Evolutionary conservation across 805 yeast species (phyloP).

Genomic region (Monosporozyma siamensis): DNA sequence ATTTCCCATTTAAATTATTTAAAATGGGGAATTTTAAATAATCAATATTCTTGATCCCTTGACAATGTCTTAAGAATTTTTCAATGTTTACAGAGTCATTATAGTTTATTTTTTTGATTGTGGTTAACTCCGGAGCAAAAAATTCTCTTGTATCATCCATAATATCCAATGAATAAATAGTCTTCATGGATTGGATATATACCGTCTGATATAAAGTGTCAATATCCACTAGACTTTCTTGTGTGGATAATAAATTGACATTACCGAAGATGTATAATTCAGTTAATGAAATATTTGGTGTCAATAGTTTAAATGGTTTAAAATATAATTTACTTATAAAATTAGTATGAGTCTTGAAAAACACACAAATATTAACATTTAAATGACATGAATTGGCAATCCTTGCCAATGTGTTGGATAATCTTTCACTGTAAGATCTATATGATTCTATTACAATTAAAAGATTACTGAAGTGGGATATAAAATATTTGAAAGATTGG

Average conservation of each 20-base stretch:
- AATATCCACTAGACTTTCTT: conserved; percentile 15
- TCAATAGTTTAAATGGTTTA: conserved; percentile 12
- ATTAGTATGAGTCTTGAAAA: conserved; percentile 18
- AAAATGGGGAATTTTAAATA: conserved; percentile 16
- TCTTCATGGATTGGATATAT: conserved; percentile 14
- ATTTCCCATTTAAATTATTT: background rate
- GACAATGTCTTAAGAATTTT: conserved; percentile 11
- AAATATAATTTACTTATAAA: conserved; percentile 24
- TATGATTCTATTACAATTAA: conserved; percentile 18
- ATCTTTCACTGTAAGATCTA: conserved; percentile 17
- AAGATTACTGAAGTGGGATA: conserved; percentile 9
- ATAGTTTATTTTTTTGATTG: conserved; percentile 15
- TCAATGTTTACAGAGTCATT: background rate
- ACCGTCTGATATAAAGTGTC: conserved; percentile 20
- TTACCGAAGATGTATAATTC: conserved; percentile 23
- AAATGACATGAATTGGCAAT: conserved; percentile 7
- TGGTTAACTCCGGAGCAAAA: conserved; percentile 11
- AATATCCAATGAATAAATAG: conserved; percentile 18
- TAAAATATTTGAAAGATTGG: conserved; percentile 6
- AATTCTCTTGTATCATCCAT: conserved; percentile 10
- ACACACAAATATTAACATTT: conserved; percentile 15
- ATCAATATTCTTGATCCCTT: conserved; percentile 12
- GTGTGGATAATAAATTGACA: conserved; percentile 1
- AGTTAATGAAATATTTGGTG: conserved; percentile 10
- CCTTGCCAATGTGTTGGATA: conserved; percentile 10